Percentiles rank a stretch among this genome's conserved stretches.
Evolutionary conservation across 129 eudicot genomes (phyloP).

Genomic region (Heracleum sosnowskyi): DNA sequence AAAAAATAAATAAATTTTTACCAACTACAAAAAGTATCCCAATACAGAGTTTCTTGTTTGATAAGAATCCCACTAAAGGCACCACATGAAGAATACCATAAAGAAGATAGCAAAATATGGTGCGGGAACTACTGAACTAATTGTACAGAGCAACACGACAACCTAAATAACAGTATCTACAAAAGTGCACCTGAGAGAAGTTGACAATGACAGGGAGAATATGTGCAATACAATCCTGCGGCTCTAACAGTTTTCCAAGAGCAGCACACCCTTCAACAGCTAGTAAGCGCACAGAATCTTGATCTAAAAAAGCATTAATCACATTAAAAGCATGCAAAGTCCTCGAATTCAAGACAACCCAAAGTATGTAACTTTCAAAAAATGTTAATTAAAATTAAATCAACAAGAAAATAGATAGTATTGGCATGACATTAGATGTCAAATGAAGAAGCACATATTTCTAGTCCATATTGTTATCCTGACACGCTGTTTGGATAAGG

Average conservation of each 20-base stretch:
- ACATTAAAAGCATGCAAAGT: constrained; percentile 8
- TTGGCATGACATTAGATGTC: neutral
- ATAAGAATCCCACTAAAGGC: neutral
- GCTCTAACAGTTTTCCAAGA: constrained; percentile 89
- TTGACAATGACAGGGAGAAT: constrained; percentile 94
- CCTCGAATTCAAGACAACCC: neutral
- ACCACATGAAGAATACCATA: neutral
- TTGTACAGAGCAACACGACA: neutral
- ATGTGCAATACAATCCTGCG: constrained; percentile 93
- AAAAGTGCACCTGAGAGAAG: constrained; percentile 72
- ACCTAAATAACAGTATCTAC: neutral
- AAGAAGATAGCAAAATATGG: neutral
- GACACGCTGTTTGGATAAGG: neutral
- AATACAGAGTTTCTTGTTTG: neutral
- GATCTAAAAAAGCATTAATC: constrained; percentile 46
- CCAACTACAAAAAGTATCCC: neutral
- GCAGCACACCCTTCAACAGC: constrained; percentile 99
- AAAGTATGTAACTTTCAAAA: neutral
- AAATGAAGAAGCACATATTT: neutral
- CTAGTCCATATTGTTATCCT: neutral
- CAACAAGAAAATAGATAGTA: neutral
- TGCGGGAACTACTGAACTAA: neutral
- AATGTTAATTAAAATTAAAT: too few relatives aligned
- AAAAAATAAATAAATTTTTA: neutral
- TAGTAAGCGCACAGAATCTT: constrained; percentile 95